Conservation (phyloP, 140 eudicot genomes). For the Flaveria floridana region DNA sequence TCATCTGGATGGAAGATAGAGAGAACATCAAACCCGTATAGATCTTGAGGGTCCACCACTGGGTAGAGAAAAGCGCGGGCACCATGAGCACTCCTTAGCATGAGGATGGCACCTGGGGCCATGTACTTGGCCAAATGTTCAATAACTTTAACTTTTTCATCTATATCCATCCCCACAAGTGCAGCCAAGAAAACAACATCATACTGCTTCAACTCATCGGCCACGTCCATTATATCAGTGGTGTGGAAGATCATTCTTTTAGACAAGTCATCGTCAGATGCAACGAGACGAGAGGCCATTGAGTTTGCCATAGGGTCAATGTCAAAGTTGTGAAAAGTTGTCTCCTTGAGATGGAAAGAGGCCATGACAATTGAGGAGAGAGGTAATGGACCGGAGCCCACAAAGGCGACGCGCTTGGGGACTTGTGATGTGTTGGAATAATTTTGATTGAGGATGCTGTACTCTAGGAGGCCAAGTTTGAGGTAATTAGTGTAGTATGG, state of each 20-base stretch:
- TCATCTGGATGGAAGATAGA: slow-evolving; percentile 61
- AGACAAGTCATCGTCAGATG: slow-evolving; percentile 49
- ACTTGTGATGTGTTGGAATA: slow-evolving; percentile 46
- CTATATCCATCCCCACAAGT: slow-evolving; percentile 63
- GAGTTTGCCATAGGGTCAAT: slow-evolving; percentile 52
- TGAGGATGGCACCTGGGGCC: slow-evolving; percentile 55
- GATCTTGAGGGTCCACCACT: slow-evolving; percentile 48
- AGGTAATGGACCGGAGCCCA: background rate
- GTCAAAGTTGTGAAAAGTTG: slow-evolving; percentile 67
- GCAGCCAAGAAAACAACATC: slow-evolving; percentile 71
- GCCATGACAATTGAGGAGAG: slow-evolving; percentile 6
- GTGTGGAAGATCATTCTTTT: slow-evolving; percentile 59
- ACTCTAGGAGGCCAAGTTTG: slow-evolving; percentile 33
- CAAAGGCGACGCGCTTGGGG: slow-evolving; percentile 34
- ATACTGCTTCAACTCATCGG: slow-evolving; percentile 35
- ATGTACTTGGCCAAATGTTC: slow-evolving; percentile 52
- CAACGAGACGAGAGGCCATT: slow-evolving; percentile 53
- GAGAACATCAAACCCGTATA: slow-evolving; percentile 57
- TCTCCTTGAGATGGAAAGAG: background rate
- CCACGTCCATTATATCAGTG: slow-evolving; percentile 48
- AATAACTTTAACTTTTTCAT: slow-evolving; percentile 43
- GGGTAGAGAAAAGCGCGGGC: slow-evolving; percentile 71
- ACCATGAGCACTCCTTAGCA: slow-evolving; percentile 72
- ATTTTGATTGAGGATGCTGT: slow-evolving; percentile 35
- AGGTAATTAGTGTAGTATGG: slow-evolving; percentile 55